A percentile compares a stretch with the other conserved stretches of the same genome.
Evolutionary conservation across 345 rosid species (phyloP).

Genomic region (Populus pruinosa): DNA sequence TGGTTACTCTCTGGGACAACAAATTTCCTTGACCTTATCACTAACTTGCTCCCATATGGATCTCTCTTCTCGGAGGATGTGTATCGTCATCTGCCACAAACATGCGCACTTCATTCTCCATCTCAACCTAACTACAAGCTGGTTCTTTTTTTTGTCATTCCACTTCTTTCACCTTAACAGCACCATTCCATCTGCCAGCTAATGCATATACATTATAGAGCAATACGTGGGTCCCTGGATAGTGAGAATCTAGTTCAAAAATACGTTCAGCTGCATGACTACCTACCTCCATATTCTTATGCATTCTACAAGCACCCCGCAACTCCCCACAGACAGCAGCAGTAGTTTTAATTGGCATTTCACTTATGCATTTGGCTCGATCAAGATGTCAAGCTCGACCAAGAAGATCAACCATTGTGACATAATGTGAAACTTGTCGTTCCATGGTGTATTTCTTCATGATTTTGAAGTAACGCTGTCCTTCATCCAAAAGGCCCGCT

Average conservation of each 20-base stretch:
- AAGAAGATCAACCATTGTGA: constrained; percentile 59
- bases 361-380: constrained; percentile 45
- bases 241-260: constrained; percentile 51
- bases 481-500: constrained; percentile 53
- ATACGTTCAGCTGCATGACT: constrained; percentile 52
- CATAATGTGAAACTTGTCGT: constrained; percentile 45
- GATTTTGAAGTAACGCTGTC: constrained; percentile 41
- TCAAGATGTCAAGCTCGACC: constrained; percentile 61
- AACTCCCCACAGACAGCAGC: constrained; percentile 59
- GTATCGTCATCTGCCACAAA: constrained; percentile 64
- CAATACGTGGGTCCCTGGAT: constrained; percentile 53
- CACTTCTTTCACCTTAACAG: constrained; percentile 54
- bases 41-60: constrained; percentile 47
- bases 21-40: constrained; percentile 53
- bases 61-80: constrained; percentile 54
- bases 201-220: constrained; percentile 61
- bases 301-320: constrained; percentile 70
- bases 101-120: constrained; percentile 45
- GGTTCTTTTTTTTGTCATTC: constrained; percentile 54
- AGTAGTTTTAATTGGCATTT: constrained; percentile 54
- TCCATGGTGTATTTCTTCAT: constrained; percentile 44
- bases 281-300: constrained; percentile 56
- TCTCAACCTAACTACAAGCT: constrained; percentile 68
- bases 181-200: constrained; percentile 57
- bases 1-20: constrained; percentile 59